Evolutionary conservation across 192 early-diverging fungal genomes (phyloP).

Genomic region (Diversispora epigaea): DNA sequence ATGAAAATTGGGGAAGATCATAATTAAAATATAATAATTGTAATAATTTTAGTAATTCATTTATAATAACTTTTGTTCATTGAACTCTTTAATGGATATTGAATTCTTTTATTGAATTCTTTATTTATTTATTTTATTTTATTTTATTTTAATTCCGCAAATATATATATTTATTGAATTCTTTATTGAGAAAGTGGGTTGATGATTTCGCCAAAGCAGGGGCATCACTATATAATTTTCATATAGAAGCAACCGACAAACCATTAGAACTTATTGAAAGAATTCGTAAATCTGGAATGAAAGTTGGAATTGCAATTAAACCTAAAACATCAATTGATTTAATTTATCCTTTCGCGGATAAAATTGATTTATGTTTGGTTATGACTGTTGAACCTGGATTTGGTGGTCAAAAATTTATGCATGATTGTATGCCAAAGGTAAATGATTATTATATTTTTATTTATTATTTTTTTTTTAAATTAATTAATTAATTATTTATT

Average conservation of each 20-base stretch:
- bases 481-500: no score
- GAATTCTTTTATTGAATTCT: not conserved
- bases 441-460: not conserved
- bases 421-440: constrained; percentile 83
- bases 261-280: constrained; percentile 72
- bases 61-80: no score
- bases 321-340: constrained; percentile 76
- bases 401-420: constrained; percentile 94
- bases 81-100: not conserved
- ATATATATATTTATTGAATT: not conserved
- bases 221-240: constrained; percentile 85
- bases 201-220: constrained; percentile 92
- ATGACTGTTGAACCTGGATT: constrained; percentile 99
- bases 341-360: constrained; percentile 53
- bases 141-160: not conserved
- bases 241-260: constrained; percentile 85
- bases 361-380: constrained; percentile 85
- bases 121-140: constrained; percentile 1
- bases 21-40: no score
- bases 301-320: constrained; percentile 90
- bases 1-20: not conserved
- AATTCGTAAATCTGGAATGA: constrained; percentile 85
- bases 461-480: not conserved
- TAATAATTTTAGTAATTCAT: no score
- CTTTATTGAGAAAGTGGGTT: constrained; percentile 66